Evolutionary conservation across 768 basidiomycete genomes (phyloP).

Genomic region (Naganishia onofrii): DNA sequence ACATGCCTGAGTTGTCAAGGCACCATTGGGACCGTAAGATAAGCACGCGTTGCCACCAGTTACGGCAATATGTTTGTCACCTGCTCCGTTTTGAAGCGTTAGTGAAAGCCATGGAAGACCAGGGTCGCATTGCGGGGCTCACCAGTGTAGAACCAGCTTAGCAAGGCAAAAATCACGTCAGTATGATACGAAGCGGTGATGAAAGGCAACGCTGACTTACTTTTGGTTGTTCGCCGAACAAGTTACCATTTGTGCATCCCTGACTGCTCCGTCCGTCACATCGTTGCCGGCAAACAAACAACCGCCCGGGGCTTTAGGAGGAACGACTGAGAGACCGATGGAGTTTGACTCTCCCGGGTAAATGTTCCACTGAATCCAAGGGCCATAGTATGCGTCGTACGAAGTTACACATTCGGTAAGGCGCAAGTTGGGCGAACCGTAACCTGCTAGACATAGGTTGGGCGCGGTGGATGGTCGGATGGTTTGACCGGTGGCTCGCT

Average conservation of each 20-base stretch:
- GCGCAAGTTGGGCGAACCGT: constrained; percentile 13
- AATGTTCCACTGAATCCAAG: constrained; percentile 14
- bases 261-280: constrained; percentile 3
- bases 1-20: constrained; percentile 47
- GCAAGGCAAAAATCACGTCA: background rate
- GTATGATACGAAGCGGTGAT: constrained; percentile 10
- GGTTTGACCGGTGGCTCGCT: constrained; percentile 17
- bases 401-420: constrained; percentile 14
- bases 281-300: background rate
- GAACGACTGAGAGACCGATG: background rate
- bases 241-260: background rate
- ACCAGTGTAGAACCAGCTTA: constrained; percentile 36
- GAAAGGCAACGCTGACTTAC: constrained; percentile 1
- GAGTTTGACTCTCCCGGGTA: background rate
- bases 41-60: constrained; percentile 47
- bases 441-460: constrained; percentile 20
- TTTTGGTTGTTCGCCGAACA: constrained; percentile 9
- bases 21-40: constrained; percentile 39
- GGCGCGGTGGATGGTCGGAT: constrained; percentile 22
- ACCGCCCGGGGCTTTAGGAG: background rate
- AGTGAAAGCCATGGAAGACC: too few relatives aligned
- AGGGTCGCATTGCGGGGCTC: too few relatives aligned
- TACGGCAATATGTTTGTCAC: constrained; percentile 45
- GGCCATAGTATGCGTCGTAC: constrained; percentile 12
- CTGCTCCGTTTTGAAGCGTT: too few relatives aligned